These are phyloP conservation scores for Hydnomerulius pinastri DNA, from an alignment of 768 basidiomycete species.

Conservation along the genomic window DNA sequence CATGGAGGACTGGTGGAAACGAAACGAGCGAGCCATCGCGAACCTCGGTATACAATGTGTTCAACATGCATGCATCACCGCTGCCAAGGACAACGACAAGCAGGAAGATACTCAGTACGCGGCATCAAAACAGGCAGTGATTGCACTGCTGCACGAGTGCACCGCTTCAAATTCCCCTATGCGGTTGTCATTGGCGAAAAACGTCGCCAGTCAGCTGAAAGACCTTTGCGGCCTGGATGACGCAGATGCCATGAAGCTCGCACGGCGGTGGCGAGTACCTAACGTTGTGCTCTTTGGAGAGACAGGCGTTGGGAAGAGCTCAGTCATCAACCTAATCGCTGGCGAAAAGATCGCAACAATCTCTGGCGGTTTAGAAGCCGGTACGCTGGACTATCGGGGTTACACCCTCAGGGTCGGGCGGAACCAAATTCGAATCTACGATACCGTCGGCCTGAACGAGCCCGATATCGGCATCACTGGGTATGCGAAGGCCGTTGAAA, in stretches of 20 bases:
- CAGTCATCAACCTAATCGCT: conserved; percentile 41
- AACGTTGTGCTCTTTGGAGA: conserved; percentile 44
- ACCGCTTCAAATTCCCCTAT: no score
- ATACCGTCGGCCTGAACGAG: conserved; percentile 35
- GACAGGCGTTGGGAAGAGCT: conserved; percentile 41
- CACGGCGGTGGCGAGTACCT: conserved; percentile 11
- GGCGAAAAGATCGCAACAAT: conserved; percentile 21
- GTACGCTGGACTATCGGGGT: conserved; percentile 31
- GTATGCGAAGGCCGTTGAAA: conserved; percentile 20
- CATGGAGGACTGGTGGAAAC: conserved; percentile 40
- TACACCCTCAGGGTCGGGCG: conserved; percentile 27
- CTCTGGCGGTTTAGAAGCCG: conserved; percentile 29
- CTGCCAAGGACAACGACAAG: conserved; percentile 4
- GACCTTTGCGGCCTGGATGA: no score
- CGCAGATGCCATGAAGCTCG: no score
- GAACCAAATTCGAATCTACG: conserved; percentile 29
- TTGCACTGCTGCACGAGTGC: conserved; percentile 12
- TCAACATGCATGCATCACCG: conserved; percentile 21
- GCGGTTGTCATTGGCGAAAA: no score
- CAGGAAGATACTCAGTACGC: conserved; percentile 1
- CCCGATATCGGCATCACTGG: conserved; percentile 1
- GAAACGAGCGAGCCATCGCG: conserved; percentile 29
- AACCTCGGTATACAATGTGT: conserved; percentile 9
- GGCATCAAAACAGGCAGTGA: conserved; percentile 15
- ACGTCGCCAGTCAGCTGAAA: no score